These are phyloP conservation scores for Lactarius hengduanensis DNA, from an alignment of 768 basidiomycete species.

Conservation along the genomic window DNA sequence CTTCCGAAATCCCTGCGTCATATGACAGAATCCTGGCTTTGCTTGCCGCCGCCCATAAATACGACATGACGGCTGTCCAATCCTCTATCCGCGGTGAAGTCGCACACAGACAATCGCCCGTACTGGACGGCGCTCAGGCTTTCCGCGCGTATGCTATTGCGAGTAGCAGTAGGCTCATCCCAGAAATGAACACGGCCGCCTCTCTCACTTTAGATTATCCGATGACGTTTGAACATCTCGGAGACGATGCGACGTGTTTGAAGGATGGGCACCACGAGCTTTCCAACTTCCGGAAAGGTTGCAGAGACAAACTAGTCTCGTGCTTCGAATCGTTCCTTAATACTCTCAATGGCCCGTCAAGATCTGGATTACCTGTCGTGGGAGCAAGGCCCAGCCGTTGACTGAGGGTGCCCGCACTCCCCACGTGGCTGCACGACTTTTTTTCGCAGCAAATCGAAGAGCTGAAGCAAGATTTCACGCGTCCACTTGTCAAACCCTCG, in stretches of 20 bases:
- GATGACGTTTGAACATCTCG: constrained; percentile 6
- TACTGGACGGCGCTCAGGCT: constrained; percentile 1
- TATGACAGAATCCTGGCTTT: constrained; percentile 1
- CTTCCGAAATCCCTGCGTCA: not conserved
- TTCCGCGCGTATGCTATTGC: constrained; percentile 27
- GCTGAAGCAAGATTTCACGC: not conserved
- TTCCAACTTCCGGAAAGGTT: not conserved
- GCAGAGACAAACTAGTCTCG: not conserved
- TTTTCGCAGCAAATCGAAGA: not conserved
- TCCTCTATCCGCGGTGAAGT: constrained; percentile 4
- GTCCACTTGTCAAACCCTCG: not conserved
- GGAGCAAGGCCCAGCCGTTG: not conserved
- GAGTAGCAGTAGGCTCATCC: constrained; percentile 4
- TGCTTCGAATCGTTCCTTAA: not conserved
- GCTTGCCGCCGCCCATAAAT: constrained; percentile 30
- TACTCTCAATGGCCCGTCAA: not conserved
- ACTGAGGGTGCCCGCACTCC: not conserved
- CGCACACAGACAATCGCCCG: not conserved
- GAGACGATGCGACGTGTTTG: not conserved
- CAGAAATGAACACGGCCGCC: not conserved
- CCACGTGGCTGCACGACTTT: not conserved
- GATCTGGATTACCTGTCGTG: not conserved
- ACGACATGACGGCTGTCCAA: constrained; percentile 27
- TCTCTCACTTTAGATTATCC: not conserved
- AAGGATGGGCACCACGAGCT: not conserved